These are phyloP conservation scores for Yamadazyma triangularis DNA, from an alignment of 1,139 yeast species.

Conservation along the genomic window DNA sequence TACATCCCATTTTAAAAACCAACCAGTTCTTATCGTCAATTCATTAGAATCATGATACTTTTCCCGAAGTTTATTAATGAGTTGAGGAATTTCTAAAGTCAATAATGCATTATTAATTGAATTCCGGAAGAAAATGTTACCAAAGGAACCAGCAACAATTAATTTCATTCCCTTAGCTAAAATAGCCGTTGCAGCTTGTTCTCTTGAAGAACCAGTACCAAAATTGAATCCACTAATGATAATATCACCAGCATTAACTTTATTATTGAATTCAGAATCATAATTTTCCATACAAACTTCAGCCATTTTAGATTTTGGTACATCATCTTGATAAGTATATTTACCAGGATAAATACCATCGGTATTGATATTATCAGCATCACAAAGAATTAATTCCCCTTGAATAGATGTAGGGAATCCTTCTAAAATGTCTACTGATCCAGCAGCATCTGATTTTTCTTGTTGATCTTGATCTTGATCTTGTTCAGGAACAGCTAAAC, in stretches of 20 bases:
- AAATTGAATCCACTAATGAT: constrained; percentile 90
- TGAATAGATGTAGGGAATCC: constrained; percentile 88
- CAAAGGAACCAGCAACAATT: constrained; percentile 96
- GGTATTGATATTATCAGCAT: constrained; percentile 96
- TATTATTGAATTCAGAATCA: constrained; percentile 77
- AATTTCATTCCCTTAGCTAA: constrained; percentile 89
- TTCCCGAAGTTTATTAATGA: constrained; percentile 72
- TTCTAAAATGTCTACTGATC: constrained; percentile 64
- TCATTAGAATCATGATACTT: constrained; percentile 56
- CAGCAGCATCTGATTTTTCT: constrained; percentile 22
- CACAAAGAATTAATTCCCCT: constrained; percentile 92
- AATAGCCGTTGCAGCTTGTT: constrained; percentile 97
- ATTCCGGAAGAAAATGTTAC: constrained; percentile 93
- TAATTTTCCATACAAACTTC: constrained; percentile 99
- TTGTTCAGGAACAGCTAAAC: constrained; percentile 32
- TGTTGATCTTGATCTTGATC: constrained; percentile 26
- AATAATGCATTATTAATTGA: constrained; percentile 92
- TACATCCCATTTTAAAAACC: constrained; percentile 92
- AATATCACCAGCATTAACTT: constrained; percentile 85
- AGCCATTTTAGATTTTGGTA: constrained; percentile 92
- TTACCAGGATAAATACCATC: constrained; percentile 99
- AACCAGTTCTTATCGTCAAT: constrained; percentile 90
- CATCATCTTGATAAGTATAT: constrained; percentile 97
- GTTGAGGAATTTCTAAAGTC: constrained; percentile 87
- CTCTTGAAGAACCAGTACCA: constrained; percentile 99